phyloP scores from a whole-genome alignment of 2,329 filamentous ascomycete species.

The Curvularia lunata region DNA sequence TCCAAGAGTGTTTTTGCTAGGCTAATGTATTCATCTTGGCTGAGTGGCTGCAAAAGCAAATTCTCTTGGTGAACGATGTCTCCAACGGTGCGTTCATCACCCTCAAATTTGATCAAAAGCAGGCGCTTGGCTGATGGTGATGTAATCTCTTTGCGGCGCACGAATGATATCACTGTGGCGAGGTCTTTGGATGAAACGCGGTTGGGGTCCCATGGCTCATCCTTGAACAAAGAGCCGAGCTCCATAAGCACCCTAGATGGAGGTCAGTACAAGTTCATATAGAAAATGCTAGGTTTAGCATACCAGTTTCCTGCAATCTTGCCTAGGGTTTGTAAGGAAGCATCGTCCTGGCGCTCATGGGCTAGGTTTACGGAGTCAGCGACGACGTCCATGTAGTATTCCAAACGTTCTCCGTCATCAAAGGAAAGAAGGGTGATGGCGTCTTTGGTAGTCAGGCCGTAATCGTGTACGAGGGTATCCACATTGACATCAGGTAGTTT shows the following conservation, averaged over 20 bases:
- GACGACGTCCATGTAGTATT: constrained; percentile 79
- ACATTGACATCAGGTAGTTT: constrained; percentile 74
- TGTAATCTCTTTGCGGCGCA: constrained; percentile 55
- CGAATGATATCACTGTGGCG: constrained; percentile 52
- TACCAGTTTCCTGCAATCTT: constrained; percentile 65
- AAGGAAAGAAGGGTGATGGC: constrained; percentile 78
- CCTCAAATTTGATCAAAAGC: constrained; percentile 62
- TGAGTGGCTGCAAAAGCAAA: constrained; percentile 62
- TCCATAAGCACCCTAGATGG: constrained; percentile 57
- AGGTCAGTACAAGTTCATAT: constrained; percentile 6
- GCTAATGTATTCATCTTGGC: constrained; percentile 60
- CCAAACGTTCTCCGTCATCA: constrained; percentile 77
- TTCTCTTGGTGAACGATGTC: constrained; percentile 64
- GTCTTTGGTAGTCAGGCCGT: constrained; percentile 79
- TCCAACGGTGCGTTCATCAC: constrained; percentile 56
- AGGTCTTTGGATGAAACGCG: constrained; percentile 51
- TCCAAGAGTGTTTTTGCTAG: constrained; percentile 62
- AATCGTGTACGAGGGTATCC: constrained; percentile 64
- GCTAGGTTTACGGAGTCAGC: constrained; percentile 21
- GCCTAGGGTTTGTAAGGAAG: constrained; percentile 37
- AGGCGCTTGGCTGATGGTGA: constrained; percentile 66
- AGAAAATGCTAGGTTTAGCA: constrained; percentile 8
- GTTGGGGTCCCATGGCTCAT: constrained; percentile 51
- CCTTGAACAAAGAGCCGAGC: constrained; percentile 56
- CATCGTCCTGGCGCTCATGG: constrained; percentile 34